Evolutionary conservation across 2,329 filamentous ascomycete genomes (phyloP).

Genomic region (Aureobasidium leucospermi): DNA sequence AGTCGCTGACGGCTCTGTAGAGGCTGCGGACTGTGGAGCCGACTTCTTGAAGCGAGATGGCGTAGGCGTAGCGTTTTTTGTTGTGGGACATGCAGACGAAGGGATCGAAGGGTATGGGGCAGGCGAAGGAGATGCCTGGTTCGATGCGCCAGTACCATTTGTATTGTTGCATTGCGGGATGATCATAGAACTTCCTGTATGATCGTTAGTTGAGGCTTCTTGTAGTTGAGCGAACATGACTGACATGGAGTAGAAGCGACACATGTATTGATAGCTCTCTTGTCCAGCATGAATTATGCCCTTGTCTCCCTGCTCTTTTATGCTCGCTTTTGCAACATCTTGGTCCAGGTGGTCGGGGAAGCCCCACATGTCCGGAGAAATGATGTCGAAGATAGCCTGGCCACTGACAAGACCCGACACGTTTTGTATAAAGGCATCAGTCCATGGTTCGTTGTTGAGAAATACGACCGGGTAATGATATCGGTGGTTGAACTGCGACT

Average conservation of each 20-base stretch:
- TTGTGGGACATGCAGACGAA: slow-evolving; percentile 30
- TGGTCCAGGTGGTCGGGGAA: slow-evolving; percentile 26
- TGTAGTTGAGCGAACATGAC: background rate
- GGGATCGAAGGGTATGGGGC: slow-evolving; percentile 37
- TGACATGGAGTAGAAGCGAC: slow-evolving; percentile 33
- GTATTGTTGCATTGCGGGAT: slow-evolving; percentile 38
- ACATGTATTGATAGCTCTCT: slow-evolving; percentile 33
- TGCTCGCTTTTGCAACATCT: background rate
- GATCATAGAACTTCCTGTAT: slow-evolving; percentile 28
- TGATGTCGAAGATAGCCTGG: slow-evolving; percentile 36
- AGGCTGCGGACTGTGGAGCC: slow-evolving; percentile 38
- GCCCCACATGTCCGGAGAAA: slow-evolving; percentile 35
- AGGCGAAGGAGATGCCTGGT: slow-evolving; percentile 51
- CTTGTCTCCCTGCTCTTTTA: background rate
- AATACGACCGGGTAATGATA: slow-evolving; percentile 43
- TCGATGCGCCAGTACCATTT: slow-evolving; percentile 57
- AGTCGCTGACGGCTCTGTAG: slow-evolving; percentile 40
- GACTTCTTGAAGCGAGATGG: slow-evolving; percentile 43
- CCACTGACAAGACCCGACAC: slow-evolving; percentile 28
- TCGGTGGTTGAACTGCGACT: slow-evolving; percentile 41
- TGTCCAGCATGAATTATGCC: slow-evolving; percentile 15
- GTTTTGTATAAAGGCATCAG: slow-evolving; percentile 28
- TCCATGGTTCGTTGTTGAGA: slow-evolving; percentile 40
- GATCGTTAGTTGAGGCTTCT: background rate
- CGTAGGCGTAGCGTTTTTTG: slow-evolving; percentile 42